Evolutionary conservation across 2,329 filamentous ascomycete genomes (phyloP).

Genomic region (Bipolaris zeicola): DNA sequence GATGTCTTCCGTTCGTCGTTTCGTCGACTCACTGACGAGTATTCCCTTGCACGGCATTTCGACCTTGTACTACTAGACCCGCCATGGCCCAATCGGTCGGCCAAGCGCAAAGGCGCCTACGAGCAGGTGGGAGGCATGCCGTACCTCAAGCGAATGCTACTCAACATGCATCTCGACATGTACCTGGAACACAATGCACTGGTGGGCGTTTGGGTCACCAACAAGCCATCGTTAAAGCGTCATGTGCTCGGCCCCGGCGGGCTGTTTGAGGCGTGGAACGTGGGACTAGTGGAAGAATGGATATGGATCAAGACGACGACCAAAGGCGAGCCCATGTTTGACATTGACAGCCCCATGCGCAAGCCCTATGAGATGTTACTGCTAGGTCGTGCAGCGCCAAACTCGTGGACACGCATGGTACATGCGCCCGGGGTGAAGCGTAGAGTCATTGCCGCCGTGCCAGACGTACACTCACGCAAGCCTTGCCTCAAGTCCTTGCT

Average conservation of each 20-base stretch:
- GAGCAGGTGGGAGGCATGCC: constrained; percentile 53
- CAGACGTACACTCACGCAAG: constrained; percentile 79
- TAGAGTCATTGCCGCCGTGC: constrained; percentile 70
- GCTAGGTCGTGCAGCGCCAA: constrained; percentile 55
- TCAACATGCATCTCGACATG: constrained; percentile 54
- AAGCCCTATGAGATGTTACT: constrained; percentile 79
- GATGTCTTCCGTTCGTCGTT: constrained; percentile 48
- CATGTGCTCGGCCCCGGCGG: constrained; percentile 61
- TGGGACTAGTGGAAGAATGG: constrained; percentile 73
- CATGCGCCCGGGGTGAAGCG: constrained; percentile 44
- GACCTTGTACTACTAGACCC: constrained; percentile 75
- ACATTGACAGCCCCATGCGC: constrained; percentile 66
- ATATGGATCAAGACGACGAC: constrained; percentile 76
- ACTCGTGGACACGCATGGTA: constrained; percentile 30
- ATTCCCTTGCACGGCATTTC: constrained; percentile 59
- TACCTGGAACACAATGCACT: constrained; percentile 50
- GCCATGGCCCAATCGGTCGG: constrained; percentile 82
- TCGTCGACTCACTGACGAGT: constrained; percentile 42
- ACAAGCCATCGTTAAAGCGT: constrained; percentile 64
- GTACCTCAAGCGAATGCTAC: constrained; percentile 53
- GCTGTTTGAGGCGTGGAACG: constrained; percentile 69
- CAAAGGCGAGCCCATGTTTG: constrained; percentile 67
- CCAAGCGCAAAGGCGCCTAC: constrained; percentile 62
- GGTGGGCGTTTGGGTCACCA: constrained; percentile 79
- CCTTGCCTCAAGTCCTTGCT: constrained; percentile 71